Conservation (phyloP, 2,329 filamentous ascomycete genomes). For the Colletotrichum filicis region DNA sequence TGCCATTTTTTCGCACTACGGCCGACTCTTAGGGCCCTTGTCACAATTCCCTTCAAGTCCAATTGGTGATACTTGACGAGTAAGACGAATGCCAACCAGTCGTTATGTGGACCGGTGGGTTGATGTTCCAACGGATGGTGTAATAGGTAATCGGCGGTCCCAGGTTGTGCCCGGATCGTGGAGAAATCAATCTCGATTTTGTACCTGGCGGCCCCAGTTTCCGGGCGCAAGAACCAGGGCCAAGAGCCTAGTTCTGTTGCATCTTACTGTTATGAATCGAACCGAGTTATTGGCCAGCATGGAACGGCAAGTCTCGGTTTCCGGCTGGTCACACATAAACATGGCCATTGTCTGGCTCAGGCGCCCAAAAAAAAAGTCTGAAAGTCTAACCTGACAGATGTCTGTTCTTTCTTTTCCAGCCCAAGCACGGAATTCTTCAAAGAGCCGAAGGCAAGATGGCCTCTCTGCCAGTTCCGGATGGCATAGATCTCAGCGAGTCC, state of each 20-base stretch:
- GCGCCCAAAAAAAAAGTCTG: background rate
- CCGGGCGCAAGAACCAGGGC: background rate
- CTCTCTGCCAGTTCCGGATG: background rate
- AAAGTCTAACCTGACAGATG: background rate
- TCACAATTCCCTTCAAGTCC: too few species aligned
- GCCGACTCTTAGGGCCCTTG: too few species aligned
- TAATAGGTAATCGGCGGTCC: background rate
- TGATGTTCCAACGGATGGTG: too few species aligned
- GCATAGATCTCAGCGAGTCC: slow-evolving; percentile 38
- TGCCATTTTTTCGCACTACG: too few species aligned
- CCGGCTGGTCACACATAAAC: background rate
- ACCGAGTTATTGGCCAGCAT: background rate
- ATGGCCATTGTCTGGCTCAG: background rate
- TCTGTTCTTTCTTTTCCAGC: background rate
- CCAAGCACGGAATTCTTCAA: background rate
- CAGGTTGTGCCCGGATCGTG: background rate
- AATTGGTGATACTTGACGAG: too few species aligned
- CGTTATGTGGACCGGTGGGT: too few species aligned
- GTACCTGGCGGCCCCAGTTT: background rate
- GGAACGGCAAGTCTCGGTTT: background rate
- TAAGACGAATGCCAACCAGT: too few species aligned
- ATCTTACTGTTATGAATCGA: background rate
- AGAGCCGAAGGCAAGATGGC: background rate
- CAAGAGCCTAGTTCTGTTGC: background rate
- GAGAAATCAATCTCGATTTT: background rate